phyloP scores from a whole-genome alignment of 2,329 filamentous ascomycete species.

The Diaporthe eres region DNA sequence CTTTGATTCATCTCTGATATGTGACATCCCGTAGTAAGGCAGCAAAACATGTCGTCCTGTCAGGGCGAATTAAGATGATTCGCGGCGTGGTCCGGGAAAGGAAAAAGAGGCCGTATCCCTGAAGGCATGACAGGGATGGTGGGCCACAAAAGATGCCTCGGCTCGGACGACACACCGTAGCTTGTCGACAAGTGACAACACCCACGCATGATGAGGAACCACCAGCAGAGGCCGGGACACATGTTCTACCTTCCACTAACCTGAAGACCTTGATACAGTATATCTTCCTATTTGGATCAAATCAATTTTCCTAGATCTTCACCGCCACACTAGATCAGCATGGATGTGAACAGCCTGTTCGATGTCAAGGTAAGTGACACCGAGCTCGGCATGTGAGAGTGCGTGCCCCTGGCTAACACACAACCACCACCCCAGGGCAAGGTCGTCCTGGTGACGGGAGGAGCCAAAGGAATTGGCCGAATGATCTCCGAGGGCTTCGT shows the following conservation, averaged over 20 bases:
- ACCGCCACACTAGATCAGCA: not conserved
- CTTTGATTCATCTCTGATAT: no score
- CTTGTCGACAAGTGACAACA: not conserved
- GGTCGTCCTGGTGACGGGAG: constrained; percentile 71
- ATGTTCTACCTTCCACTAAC: not conserved
- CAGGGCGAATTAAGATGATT: not conserved
- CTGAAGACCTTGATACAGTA: not conserved
- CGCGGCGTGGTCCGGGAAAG: not conserved
- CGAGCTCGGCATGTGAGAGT: not conserved
- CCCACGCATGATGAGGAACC: not conserved
- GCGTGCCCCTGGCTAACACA: constrained; percentile 1
- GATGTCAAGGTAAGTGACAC: constrained; percentile 67
- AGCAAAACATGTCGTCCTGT: not conserved
- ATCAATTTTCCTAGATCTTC: not conserved
- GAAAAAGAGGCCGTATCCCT: not conserved
- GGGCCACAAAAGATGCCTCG: constrained; percentile 29
- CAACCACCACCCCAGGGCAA: constrained; percentile 59
- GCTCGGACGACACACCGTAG: not conserved
- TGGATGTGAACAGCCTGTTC: constrained; percentile 70
- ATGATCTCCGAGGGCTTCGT: constrained; percentile 79
- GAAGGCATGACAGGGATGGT: constrained; percentile 1
- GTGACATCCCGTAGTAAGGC: not conserved
- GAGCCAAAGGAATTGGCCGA: constrained; percentile 74
- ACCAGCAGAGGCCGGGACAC: not conserved
- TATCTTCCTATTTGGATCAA: accelerated